These are phyloP conservation scores for Claviceps sp. DNA, from an alignment of 2,329 filamentous ascomycete species.

Conservation along the genomic window DNA sequence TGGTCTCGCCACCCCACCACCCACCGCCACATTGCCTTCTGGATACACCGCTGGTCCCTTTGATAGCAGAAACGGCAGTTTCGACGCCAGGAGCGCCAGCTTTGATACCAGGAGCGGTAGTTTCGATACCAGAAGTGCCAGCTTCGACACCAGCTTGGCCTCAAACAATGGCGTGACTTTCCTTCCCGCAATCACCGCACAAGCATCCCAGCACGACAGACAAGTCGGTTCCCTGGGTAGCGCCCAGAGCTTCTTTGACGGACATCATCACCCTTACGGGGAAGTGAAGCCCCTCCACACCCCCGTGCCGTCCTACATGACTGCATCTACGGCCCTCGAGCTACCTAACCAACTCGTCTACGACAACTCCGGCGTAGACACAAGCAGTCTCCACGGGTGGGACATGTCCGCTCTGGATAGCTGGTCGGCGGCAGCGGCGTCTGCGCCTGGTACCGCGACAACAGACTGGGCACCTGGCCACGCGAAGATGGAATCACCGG, in stretches of 20 bases:
- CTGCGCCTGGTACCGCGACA: conserved; percentile 13
- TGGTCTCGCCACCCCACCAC: conserved; percentile 44
- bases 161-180: conserved; percentile 18
- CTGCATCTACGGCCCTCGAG: conserved; percentile 18
- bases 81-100: conserved; percentile 19
- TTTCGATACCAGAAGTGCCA: conserved; percentile 14
- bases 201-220: conserved; percentile 12
- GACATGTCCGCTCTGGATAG: conserved; percentile 23
- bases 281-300: conserved; percentile 23
- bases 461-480: conserved; percentile 19
- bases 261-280: conserved; percentile 17
- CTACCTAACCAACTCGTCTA: conserved; percentile 21
- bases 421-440: conserved; percentile 15
- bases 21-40: conserved; percentile 35
- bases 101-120: conserved; percentile 4
- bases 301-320: conserved; percentile 17
- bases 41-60: conserved; percentile 24
- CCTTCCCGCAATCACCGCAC: conserved; percentile 15
- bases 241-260: conserved; percentile 20
- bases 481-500: conserved; percentile 17
- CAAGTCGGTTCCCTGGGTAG: conserved; percentile 14
- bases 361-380: conserved; percentile 19
- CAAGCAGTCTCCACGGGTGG: conserved; percentile 21
- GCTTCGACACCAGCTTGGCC: conserved; percentile 28
- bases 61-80: conserved; percentile 18